Conservation (phyloP, 177 flowering plant species). For the Vitis hybrid region DNA sequence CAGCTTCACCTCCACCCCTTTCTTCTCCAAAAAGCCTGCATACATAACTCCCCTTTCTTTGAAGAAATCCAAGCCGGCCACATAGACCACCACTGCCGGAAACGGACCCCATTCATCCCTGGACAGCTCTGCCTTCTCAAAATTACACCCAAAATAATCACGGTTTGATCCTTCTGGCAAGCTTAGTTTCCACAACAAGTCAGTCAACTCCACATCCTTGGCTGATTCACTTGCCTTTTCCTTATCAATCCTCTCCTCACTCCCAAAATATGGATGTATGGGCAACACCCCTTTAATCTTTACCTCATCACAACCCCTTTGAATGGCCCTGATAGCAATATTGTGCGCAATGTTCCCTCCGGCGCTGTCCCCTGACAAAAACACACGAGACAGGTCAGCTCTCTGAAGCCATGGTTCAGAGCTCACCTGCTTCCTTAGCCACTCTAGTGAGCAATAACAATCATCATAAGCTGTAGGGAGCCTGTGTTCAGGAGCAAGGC, state of each 20-base stretch:
- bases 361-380: conserved; percentile 83
- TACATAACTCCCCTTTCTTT: conserved; percentile 72
- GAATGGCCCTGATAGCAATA: conserved; percentile 38
- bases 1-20: conserved; percentile 54
- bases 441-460: conserved; percentile 47
- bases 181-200: conserved; percentile 70
- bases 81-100: conserved; percentile 53
- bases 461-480: conserved; percentile 79
- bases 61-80: conserved; percentile 68
- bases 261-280: conserved; percentile 77
- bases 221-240: conserved; percentile 39
- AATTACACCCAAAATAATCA: conserved; percentile 61
- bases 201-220: conserved; percentile 40
- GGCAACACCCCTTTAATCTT: conserved; percentile 45
- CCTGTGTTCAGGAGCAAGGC: conserved; percentile 73
- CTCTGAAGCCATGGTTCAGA: conserved; percentile 51
- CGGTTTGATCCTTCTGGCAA: conserved; percentile 60
- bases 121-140: conserved; percentile 33
- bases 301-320: not conserved
- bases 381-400: conserved; percentile 60
- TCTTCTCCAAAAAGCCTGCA: conserved; percentile 49
- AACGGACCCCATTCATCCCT: conserved; percentile 42
- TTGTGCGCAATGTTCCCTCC: conserved; percentile 82
- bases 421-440: conserved; percentile 34
- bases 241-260: conserved; percentile 51